phyloP scores from a whole-genome alignment of 1,284 basidiomycete species.

The Ustilago esculenta region DNA sequence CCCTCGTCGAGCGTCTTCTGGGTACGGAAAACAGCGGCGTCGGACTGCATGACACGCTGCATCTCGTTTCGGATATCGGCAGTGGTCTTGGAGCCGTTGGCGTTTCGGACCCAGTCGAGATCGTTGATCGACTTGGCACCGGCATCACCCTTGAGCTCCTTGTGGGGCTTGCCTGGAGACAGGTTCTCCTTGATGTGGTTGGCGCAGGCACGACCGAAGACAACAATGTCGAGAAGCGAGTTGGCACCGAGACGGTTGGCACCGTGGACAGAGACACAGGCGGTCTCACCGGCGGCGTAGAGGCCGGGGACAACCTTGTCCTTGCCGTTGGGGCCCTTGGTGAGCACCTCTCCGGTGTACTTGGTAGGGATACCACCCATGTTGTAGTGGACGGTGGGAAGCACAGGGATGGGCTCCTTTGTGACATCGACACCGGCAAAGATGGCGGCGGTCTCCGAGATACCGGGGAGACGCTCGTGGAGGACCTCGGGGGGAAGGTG shows the following conservation, averaged over 20 bases:
- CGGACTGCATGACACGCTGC: conserved; percentile 96
- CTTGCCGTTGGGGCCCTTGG: conserved; percentile 73
- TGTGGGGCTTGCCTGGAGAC: conserved; percentile 89
- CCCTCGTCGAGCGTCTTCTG: conserved; percentile 91
- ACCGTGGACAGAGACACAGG: conserved; percentile 98
- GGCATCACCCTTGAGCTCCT: conserved; percentile 85
- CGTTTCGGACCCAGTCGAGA: conserved; percentile 84
- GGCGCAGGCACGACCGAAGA: conserved; percentile 97
- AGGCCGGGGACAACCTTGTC: conserved; percentile 96
- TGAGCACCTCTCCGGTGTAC: conserved; percentile 97
- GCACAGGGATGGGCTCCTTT: conserved; percentile 86
- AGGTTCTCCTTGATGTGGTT: conserved; percentile 95
- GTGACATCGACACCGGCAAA: conserved; percentile 99
- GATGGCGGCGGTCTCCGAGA: conserved; percentile 98
- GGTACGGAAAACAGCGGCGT: conserved; percentile 75
- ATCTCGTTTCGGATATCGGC: conserved; percentile 91
- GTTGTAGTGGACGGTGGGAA: conserved; percentile 67
- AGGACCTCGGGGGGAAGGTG: conserved; percentile 96
- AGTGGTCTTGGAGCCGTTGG: conserved; percentile 81
- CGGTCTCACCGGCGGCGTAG: conserved; percentile 98
- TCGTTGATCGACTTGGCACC: conserved; percentile 87
- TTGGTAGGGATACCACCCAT: conserved; percentile 99
- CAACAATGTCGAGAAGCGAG: conserved; percentile 97
- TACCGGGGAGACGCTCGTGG: conserved; percentile 97
- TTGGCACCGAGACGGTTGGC: conserved; percentile 99